Base-by-base conservation (phyloP, 108 stramenopile species). In the Pelagomonas calceolata region DNA sequence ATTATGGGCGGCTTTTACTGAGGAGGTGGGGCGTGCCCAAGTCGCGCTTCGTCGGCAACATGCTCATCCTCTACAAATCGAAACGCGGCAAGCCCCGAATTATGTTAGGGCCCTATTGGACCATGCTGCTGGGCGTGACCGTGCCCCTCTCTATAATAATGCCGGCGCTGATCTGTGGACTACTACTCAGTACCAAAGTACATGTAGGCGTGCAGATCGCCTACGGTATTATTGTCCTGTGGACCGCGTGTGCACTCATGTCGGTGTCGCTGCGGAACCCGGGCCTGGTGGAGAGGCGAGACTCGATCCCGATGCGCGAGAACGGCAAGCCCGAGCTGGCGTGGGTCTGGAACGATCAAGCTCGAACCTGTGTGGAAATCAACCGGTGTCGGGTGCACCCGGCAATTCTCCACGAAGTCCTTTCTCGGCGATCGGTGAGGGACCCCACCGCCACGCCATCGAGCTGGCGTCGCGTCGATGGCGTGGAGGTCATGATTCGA, bases 101-200 rank as follows among this genome's bases (percentile, higher is more conserved):
- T 12, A 26, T 60, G 21, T 3, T 60, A 1, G 94, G 94, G 35
- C 94, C 94, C 34, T 95, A 88, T 73, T 95, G 94, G 94, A 91
- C 94, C 32, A 89, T 95, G 87, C 81, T 92, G 0, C 43, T 89
- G 32, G 86, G 78, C 69, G 77, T 95, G 0, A 95, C 94, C 0
- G 91, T 87, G 71, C 90, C 90, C 12, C 81, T 93, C 43, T 89
- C 92, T 72, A 77, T 90, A 63, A 1, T 60, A 4, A 26, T 60
- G 21, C 51, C 51, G 51, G 51, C 51, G 51, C 51, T 43, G 9
- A n/a, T n/a, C n/a, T n/a, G n/a, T n/a, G n/a, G n/a, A n/a, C n/a
- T n/a, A n/a, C n/a, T n/a, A n/a, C n/a, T n/a, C n/a, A n/a, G n/a
- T n/a, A n/a, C n/a, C n/a, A n/a, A n/a, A 1, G 21, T 60, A 17